Base-by-base conservation (phyloP, 2,329 filamentous ascomycete species). In the Aspergillus novofumigatus region DNA sequence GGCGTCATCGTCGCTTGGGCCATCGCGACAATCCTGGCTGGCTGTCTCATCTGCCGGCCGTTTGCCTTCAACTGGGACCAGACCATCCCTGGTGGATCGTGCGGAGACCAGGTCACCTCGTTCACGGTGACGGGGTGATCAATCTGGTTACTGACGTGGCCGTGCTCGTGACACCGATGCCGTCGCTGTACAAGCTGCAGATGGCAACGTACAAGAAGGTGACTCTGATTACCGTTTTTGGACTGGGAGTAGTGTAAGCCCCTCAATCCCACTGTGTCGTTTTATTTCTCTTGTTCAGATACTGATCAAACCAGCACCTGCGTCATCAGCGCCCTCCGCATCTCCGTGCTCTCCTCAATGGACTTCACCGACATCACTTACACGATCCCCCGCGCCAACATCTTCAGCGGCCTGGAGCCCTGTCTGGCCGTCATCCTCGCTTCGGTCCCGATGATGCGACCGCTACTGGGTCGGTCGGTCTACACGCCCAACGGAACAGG, bases 401-500 rank as follows among this genome's bases (percentile, higher is more conserved):
- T 77, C 53, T 76, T 75, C 61, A 70, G 67, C 17, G 69, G 67
- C 9, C 59, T 76, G 20, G 76, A 78, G 60, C 75, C 74, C 20
- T 72, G 65, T 49, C 65, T 78, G 28, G 75, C 69, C 38, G 69
- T 79, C 10, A 70, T 70, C 7, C 61, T 75, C 11, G 71, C 73
- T n/a, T 78, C 74, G 54, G 65, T 78, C 21, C 75, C 77, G 0
- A 67, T 77, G 17, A 65, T 78, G 32, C 72, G 75, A 1, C 75
- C 77, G 5, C 66, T 79, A 7, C 64, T 79, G 3, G 70, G 55
- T 60, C 26, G 67, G 58, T 28, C 61, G 49, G 25, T 0, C 7
- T 66, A 67, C 42, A 58, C 59, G 1, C 54, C 64, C 1, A 60
- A 62, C 1, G 55, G 55, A 5, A 69, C 63, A 4, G 62, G 65